Evolutionary conservation across 2,329 filamentous ascomycete genomes (phyloP).

Genomic region (Aspergillus viridinutans): DNA sequence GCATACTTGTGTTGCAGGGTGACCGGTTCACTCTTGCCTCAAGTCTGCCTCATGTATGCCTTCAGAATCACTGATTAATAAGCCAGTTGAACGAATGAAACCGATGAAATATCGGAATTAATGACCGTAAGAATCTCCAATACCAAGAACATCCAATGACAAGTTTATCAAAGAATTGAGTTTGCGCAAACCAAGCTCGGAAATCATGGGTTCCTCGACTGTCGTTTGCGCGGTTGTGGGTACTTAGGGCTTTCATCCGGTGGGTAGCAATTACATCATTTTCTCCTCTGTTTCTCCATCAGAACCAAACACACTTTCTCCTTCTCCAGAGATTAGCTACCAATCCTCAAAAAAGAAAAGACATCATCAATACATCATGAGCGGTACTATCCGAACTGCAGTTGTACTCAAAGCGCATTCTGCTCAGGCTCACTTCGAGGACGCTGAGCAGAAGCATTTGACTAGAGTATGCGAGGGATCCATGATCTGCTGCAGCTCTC

Average conservation of each 20-base stretch:
- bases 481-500: neutral
- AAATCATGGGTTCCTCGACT: neutral
- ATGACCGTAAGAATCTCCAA: neutral
- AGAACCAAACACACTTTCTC: neutral
- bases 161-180: neutral
- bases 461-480: neutral
- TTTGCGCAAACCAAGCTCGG: neutral
- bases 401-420: neutral
- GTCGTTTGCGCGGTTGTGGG: too few species aligned
- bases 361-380: neutral
- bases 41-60: neutral
- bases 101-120: neutral
- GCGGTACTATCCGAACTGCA: neutral
- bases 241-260: neutral
- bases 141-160: too few species aligned
- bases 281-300: neutral
- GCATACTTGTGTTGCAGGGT: too few species aligned
- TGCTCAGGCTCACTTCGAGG: neutral
- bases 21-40: neutral
- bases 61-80: neutral
- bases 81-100: neutral
- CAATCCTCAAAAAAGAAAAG: neutral
- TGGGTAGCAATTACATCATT: neutral
- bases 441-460: neutral
- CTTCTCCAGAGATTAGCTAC: neutral